Conservation (phyloP, 2,329 filamentous ascomycete genomes). For the Sporothrix dimorphospora region DNA sequence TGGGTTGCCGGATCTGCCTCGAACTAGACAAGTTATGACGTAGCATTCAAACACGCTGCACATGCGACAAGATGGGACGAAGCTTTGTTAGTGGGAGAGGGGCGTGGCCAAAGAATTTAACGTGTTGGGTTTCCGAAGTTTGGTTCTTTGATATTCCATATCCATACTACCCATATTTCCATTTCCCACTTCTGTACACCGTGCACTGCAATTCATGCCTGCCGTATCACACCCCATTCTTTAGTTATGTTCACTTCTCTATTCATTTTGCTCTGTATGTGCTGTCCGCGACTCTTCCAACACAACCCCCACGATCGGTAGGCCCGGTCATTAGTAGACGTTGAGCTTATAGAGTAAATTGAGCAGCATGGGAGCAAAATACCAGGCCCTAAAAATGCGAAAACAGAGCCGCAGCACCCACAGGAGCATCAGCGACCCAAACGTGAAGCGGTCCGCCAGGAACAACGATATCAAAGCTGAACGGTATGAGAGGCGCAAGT, state of each 20-base stretch:
- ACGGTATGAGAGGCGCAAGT: conserved; percentile 41
- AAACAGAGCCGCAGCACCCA: conserved; percentile 41
- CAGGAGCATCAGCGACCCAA: conserved; percentile 44
- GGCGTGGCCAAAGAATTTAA: background rate
- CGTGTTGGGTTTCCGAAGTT: background rate
- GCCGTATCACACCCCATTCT: background rate
- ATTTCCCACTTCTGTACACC: background rate
- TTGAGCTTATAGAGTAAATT: background rate
- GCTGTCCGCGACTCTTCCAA: background rate
- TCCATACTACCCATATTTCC: background rate
- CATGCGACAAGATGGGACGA: background rate
- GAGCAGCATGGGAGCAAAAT: conserved; percentile 29
- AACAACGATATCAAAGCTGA: conserved; percentile 48
- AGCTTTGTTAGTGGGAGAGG: background rate
- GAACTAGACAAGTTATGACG: background rate
- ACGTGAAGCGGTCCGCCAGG: conserved; percentile 47
- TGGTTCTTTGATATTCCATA: background rate
- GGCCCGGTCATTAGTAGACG: background rate
- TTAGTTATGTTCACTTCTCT: background rate
- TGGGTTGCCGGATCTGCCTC: background rate
- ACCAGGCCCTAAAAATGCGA: conserved; percentile 43
- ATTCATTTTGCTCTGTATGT: background rate
- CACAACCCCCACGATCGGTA: background rate
- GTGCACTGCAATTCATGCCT: background rate
- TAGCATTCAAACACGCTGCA: background rate